A percentile compares a stretch with the other conserved stretches of the same genome.
Evolutionary conservation across 2,329 filamentous ascomycete genomes (phyloP).

Genomic region (Cryphonectria parasitica): DNA sequence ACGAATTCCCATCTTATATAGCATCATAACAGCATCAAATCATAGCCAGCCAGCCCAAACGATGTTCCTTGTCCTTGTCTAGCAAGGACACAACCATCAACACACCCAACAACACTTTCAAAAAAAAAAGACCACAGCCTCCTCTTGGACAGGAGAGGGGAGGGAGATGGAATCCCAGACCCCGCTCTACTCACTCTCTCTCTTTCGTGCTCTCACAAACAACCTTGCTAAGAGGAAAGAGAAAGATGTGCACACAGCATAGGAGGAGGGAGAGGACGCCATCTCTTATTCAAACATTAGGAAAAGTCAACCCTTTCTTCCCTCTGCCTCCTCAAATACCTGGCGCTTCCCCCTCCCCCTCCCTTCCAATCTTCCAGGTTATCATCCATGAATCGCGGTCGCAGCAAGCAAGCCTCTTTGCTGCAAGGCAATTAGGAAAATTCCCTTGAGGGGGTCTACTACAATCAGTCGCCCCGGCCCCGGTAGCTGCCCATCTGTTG

Average conservation of each 20-base stretch:
- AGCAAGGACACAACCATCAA: not conserved
- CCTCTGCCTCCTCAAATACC: not conserved
- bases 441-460: too few relatives aligned
- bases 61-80: not conserved
- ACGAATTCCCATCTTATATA: not conserved
- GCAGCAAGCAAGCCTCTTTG: too few relatives aligned
- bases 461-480: slow-evolving; percentile 41
- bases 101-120: not conserved
- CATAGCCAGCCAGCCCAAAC: not conserved
- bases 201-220: not conserved
- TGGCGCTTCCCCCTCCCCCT: not conserved
- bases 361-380: too few relatives aligned
- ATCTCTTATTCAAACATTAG: slow-evolving; percentile 1
- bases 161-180: not conserved
- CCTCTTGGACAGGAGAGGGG: not conserved
- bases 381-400: too few relatives aligned
- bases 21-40: not conserved
- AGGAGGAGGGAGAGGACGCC: not conserved
- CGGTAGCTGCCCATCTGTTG: slow-evolving; percentile 79
- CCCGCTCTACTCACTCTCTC: too few relatives aligned
- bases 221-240: not conserved
- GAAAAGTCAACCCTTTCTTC: not conserved
- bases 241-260: not conserved
- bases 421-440: too few relatives aligned
- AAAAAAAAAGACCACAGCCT: too few relatives aligned